Evolutionary conservation across 495 filamentous ascomycete species (phyloP).

Genomic region (Pyrenopolyporus hunteri): DNA sequence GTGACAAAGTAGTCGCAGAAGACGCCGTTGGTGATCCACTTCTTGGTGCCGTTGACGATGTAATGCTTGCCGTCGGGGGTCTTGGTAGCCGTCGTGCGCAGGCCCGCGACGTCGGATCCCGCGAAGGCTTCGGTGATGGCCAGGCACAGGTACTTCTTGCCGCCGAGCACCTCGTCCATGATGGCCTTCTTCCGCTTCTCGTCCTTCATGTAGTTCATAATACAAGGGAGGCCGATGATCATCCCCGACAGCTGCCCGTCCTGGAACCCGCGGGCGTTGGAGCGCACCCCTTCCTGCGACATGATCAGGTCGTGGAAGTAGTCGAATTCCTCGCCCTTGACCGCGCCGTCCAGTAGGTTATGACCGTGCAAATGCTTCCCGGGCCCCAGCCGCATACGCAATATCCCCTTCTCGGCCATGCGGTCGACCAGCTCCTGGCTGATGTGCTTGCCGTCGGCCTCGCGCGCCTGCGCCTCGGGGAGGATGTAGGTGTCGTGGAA

Average conservation of each 20-base stretch:
- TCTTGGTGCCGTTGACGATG: slow-evolving; percentile 88
- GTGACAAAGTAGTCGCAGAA: slow-evolving; percentile 85
- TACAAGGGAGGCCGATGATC: slow-evolving; percentile 81
- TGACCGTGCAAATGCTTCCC: slow-evolving; percentile 80
- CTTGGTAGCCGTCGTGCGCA: slow-evolving; percentile 81
- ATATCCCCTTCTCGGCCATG: slow-evolving; percentile 74
- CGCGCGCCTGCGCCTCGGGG: slow-evolving; percentile 80
- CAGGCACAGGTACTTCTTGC: slow-evolving; percentile 85
- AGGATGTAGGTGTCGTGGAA: slow-evolving; percentile 74
- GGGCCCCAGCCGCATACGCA: slow-evolving; percentile 84
- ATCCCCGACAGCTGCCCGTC: slow-evolving; percentile 74
- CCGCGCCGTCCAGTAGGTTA: slow-evolving; percentile 69
- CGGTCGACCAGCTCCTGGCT: slow-evolving; percentile 77
- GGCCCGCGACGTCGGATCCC: slow-evolving; percentile 82
- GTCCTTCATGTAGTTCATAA: slow-evolving; percentile 79
- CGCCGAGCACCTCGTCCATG: slow-evolving; percentile 73
- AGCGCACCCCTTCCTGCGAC: slow-evolving; percentile 72
- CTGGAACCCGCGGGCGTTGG: slow-evolving; percentile 71
- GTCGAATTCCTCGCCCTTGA: slow-evolving; percentile 82
- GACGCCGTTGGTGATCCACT: slow-evolving; percentile 93
- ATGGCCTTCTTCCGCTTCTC: slow-evolving; percentile 68
- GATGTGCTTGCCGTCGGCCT: slow-evolving; percentile 75
- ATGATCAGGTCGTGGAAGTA: slow-evolving; percentile 85
- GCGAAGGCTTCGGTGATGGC: slow-evolving; percentile 92
- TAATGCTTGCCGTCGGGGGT: slow-evolving; percentile 84